phyloP scores from a whole-genome alignment of 768 basidiomycete species.

The Kockovaella imperatae region DNA sequence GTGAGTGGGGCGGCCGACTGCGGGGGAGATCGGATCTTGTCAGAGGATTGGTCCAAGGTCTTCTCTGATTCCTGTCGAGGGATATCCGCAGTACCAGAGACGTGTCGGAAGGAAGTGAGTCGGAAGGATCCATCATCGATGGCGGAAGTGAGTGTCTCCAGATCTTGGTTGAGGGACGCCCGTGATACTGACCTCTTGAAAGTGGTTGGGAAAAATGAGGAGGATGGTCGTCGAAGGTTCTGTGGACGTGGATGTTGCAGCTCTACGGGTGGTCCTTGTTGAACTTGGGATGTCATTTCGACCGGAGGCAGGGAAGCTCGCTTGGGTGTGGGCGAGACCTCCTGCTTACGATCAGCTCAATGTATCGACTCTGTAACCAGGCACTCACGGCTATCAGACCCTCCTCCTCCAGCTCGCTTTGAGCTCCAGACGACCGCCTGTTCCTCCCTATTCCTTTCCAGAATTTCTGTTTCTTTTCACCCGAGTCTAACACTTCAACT shows the following conservation, averaged over 20 bases:
- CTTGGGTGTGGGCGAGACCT: slow-evolving; percentile 23
- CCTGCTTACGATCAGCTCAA: slow-evolving; percentile 6
- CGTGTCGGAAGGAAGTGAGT: slow-evolving; percentile 33
- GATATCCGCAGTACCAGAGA: slow-evolving; percentile 16
- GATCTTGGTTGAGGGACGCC: slow-evolving; percentile 16
- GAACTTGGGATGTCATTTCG: neutral
- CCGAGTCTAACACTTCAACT: slow-evolving; percentile 17
- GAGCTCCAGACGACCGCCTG: slow-evolving; percentile 11
- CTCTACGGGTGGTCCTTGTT: slow-evolving; percentile 1
- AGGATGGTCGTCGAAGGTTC: slow-evolving; percentile 23
- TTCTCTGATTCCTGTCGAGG: neutral
- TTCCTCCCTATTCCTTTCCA: slow-evolving; percentile 18
- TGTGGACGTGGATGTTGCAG: slow-evolving; percentile 5
- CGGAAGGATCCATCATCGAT: slow-evolving; percentile 32
- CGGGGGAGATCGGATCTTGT: neutral
- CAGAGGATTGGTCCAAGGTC: neutral
- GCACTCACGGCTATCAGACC: slow-evolving; percentile 15
- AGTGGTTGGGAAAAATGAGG: slow-evolving; percentile 23
- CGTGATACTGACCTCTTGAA: slow-evolving; percentile 26
- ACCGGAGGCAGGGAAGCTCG: neutral
- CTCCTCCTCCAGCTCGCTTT: slow-evolving; percentile 7
- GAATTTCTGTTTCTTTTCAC: slow-evolving; percentile 19
- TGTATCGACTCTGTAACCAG: neutral
- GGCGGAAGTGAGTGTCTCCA: neutral
- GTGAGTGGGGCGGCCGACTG: neutral